Conservation (phyloP, 2,329 filamentous ascomycete genomes). For the Raffaelea deltoideospora region DNA sequence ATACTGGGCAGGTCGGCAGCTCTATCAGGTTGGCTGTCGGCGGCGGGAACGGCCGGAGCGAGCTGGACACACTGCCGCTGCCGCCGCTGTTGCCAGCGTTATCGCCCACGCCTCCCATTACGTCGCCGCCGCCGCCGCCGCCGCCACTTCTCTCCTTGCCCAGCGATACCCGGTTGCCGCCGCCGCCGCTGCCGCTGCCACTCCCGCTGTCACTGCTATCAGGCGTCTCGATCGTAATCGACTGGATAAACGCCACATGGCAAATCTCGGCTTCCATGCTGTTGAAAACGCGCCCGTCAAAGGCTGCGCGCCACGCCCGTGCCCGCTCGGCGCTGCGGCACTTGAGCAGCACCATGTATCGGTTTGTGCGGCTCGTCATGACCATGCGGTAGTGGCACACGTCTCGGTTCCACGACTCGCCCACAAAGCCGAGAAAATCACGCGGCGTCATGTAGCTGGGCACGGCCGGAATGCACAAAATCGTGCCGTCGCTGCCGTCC, state of each 20-base stretch:
- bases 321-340: constrained; percentile 66
- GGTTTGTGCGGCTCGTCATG: constrained; percentile 72
- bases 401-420: constrained; percentile 69
- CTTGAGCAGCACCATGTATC: constrained; percentile 93
- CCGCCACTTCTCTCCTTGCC: background rate
- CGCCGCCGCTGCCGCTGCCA: constrained; percentile 11
- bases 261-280: constrained; percentile 90
- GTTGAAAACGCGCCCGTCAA: constrained; percentile 89
- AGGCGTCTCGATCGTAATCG: constrained; percentile 67
- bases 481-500: constrained; percentile 52
- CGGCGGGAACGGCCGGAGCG: constrained; percentile 43
- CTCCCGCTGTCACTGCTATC: constrained; percentile 11
- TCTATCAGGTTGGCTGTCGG: constrained; percentile 75
- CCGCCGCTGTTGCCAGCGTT: constrained; percentile 9
- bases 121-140: background rate
- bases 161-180: background rate
- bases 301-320: constrained; percentile 65
- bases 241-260: constrained; percentile 87
- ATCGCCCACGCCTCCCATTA: background rate
- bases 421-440: constrained; percentile 83
- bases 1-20: constrained; percentile 89
- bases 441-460: constrained; percentile 85
- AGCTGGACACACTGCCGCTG: constrained; percentile 8
- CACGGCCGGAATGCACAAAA: constrained; percentile 83
- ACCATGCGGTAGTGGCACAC: constrained; percentile 94